Evolutionary conservation across 2,329 filamentous ascomycete species (phyloP), one percentile per base, ranked within the genome.

Genomic region (Lasiodiplodia sp.): DNA sequence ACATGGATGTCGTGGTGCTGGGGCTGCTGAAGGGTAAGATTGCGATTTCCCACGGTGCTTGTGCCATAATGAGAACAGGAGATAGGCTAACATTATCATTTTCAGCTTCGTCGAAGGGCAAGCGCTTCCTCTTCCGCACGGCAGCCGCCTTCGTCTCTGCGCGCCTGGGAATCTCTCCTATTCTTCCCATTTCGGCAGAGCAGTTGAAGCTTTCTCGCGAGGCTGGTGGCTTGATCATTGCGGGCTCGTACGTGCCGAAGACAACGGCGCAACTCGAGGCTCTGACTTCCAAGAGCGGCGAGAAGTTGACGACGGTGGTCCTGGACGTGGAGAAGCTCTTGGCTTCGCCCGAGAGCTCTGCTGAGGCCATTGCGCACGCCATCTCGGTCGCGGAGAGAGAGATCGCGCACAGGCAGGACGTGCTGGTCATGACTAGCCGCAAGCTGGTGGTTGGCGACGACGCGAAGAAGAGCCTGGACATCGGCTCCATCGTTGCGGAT

Each of bases 201-300:
- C 79, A 86, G 28, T 75, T 88, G 0, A 70, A 72, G 25, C 70
- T 79, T 21, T 71, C 79, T 0, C 90, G 92, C 75, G 87, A 86
- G 75, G 91, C 91, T 72, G 97, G 88, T 79, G 94, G 90, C 75
- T 96, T 92, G 73, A 95, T 87, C 72, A 89, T 89, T 70, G 90
- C 88, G 73, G 92, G 87, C 81, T 85, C 87, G 85, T 93, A 97
- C 82, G 95, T 89, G 73, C 87, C 88, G 80, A 88, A 88, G 71
- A 89, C 87, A 0, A 88, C 87, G 0, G 82, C 84, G 0, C 87
- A 88, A 67, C 75, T 88, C 0, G 80, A 83, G 31, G 75, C 76
- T 2, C 72, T 88, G 10, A 75, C 78, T 0, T 73, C 79, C 2
- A 75, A 75, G 18, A 80, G 82, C 0, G 81, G 80, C 0, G 69